A percentile compares a stretch with the other conserved stretches of the same genome.
These are phyloP conservation scores for Lasiosphaeria miniovina DNA, from an alignment of 495 filamentous ascomycete genomes.

Conservation along the genomic window DNA sequence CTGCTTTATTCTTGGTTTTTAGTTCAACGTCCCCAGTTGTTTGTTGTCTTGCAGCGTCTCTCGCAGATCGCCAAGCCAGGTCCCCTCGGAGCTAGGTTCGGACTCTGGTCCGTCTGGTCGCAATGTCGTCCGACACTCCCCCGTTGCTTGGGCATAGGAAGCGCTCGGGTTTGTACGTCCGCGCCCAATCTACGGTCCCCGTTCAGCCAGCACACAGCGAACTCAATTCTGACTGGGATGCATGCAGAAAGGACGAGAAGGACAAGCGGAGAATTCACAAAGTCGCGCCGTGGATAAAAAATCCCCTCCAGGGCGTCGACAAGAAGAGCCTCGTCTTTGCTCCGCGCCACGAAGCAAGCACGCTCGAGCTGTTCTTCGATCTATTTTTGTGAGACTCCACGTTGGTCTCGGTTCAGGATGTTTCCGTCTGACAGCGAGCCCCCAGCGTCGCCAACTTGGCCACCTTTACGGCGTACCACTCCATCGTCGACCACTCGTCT, in stretches of 20 bases:
- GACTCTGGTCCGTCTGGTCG: too few relatives aligned
- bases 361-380: constrained; percentile 58
- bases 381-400: constrained; percentile 44
- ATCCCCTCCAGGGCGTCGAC: constrained; percentile 27
- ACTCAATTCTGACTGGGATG: background rate
- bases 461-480: constrained; percentile 55
- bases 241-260: background rate
- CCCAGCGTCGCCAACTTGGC: constrained; percentile 52
- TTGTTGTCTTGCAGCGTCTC: too few relatives aligned
- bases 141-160: too few relatives aligned
- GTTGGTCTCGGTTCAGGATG: background rate
- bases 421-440: background rate
- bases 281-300: constrained; percentile 23
- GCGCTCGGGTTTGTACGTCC: too few relatives aligned
- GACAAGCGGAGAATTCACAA: constrained; percentile 20
- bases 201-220: background rate
- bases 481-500: constrained; percentile 35
- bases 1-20: background rate
- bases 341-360: constrained; percentile 48
- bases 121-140: too few relatives aligned
- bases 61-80: too few relatives aligned
- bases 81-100: too few relatives aligned
- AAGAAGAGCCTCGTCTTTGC: constrained; percentile 23
- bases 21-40: background rate
- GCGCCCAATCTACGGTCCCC: background rate